Percentiles rank a stretch among this genome's conserved stretches.
These are phyloP conservation scores for Cicer cuneatum DNA, from an alignment of 306 rosid genomes.

Conservation along the genomic window DNA sequence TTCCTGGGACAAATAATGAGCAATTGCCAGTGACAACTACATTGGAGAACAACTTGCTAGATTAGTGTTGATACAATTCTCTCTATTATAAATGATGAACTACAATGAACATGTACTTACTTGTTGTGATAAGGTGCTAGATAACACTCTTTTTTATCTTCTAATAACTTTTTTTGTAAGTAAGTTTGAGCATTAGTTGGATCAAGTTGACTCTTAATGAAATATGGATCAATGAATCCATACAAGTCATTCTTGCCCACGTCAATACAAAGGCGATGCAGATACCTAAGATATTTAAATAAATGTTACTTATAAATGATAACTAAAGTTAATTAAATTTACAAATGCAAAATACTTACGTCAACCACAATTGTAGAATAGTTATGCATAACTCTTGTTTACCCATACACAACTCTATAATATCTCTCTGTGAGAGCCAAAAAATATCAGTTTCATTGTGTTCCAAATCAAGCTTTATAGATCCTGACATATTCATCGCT, in stretches of 20 bases:
- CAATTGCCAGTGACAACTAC: constrained; percentile 25
- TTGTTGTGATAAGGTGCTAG: constrained; percentile 17
- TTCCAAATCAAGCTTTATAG: constrained; percentile 19
- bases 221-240: constrained; percentile 22
- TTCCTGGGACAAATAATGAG: constrained; percentile 5
- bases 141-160: constrained; percentile 11
- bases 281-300: constrained; percentile 12
- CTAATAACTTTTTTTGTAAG: background rate
- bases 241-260: constrained; percentile 2
- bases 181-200: constrained; percentile 9
- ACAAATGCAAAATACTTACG: background rate
- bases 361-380: constrained; percentile 11
- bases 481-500: constrained; percentile 8
- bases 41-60: background rate
- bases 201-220: constrained; percentile 21
- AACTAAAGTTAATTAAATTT: background rate
- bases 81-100: background rate
- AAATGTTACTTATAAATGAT: background rate
- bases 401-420: constrained; percentile 25
- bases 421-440: constrained; percentile 20
- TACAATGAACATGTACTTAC: constrained; percentile 2
- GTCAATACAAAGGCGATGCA: background rate
- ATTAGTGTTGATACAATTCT: background rate
- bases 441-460: background rate
- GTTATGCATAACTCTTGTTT: constrained; percentile 26